Conservation (phyloP, 2,329 filamentous ascomycete genomes). For the Phialocephala subalpina region DNA sequence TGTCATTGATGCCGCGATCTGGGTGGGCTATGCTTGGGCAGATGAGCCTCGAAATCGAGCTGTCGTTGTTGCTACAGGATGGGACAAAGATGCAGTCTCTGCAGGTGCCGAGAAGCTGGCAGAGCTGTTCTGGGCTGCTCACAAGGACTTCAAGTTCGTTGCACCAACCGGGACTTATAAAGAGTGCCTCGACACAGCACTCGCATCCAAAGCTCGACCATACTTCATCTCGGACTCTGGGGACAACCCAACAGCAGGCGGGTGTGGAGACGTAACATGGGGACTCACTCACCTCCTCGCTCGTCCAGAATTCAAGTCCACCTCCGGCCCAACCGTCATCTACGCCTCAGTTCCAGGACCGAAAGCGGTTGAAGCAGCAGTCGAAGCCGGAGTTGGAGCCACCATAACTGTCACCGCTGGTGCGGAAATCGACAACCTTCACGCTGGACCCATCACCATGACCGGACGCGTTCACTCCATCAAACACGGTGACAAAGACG, state of each 20-base stretch:
- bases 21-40: conserved; percentile 65
- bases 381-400: conserved; percentile 54
- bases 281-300: conserved; percentile 54
- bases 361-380: conserved; percentile 50
- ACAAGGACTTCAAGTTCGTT: conserved; percentile 58
- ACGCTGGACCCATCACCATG: conserved; percentile 57
- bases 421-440: conserved; percentile 56
- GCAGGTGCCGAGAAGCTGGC: conserved; percentile 55
- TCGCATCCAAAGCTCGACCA: conserved; percentile 50
- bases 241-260: conserved; percentile 63
- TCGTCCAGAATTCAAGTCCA: conserved; percentile 52
- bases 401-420: conserved; percentile 59
- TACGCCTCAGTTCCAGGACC: conserved; percentile 61
- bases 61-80: conserved; percentile 58
- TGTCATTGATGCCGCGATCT: conserved; percentile 60
- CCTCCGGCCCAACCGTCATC: conserved; percentile 52
- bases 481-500: conserved; percentile 57
- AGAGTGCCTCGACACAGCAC: conserved; percentile 55
- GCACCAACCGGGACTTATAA: conserved; percentile 56
- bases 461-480: conserved; percentile 59
- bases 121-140: conserved; percentile 55
- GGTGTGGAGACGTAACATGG: conserved; percentile 62
- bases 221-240: conserved; percentile 64
- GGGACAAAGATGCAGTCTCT: conserved; percentile 50
- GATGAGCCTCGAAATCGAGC: conserved; percentile 61